Conservation (phyloP, 805 yeast species). For the Metschnikowia similis region DNA sequence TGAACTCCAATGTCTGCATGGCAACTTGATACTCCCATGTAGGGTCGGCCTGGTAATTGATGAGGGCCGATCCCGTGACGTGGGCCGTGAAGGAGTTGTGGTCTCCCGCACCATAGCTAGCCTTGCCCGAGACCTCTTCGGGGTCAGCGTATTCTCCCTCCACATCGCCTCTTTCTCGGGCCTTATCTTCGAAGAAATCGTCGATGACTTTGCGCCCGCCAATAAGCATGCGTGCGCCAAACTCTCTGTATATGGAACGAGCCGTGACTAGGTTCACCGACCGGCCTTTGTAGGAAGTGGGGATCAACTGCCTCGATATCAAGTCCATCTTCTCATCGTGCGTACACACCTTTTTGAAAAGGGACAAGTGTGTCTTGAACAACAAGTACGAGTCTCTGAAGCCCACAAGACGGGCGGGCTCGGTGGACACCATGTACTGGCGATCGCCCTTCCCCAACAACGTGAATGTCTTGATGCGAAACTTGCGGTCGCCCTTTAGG, state of each 20-base stretch:
- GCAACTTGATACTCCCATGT: constrained; percentile 88
- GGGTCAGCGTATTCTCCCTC: constrained; percentile 74
- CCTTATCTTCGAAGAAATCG: constrained; percentile 77
- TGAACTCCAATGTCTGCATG: constrained; percentile 67
- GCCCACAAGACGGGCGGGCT: constrained; percentile 93
- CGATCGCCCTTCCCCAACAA: constrained; percentile 62
- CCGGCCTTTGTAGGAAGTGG: constrained; percentile 87
- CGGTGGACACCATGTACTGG: constrained; percentile 87
- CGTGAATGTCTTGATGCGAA: constrained; percentile 65
- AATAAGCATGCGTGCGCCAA: constrained; percentile 79
- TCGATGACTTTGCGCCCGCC: constrained; percentile 80
- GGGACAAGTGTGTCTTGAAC: constrained; percentile 77
- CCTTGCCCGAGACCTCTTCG: constrained; percentile 18
- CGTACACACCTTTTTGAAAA: constrained; percentile 68
- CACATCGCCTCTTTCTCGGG: constrained; percentile 56
- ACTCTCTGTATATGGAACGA: constrained; percentile 80
- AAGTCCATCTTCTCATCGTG: constrained; percentile 80
- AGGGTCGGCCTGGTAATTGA: constrained; percentile 51
- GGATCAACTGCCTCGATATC: constrained; percentile 75
- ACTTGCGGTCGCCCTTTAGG: constrained; percentile 68
- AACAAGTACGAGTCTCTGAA: constrained; percentile 86
- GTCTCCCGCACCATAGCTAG: constrained; percentile 14
- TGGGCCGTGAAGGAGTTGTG: constrained; percentile 24
- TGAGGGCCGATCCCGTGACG: constrained; percentile 38
- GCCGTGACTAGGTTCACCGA: constrained; percentile 89